Evolutionary conservation across 768 basidiomycete species (phyloP).

Genomic region (Pilatotrama ljubarskyi): DNA sequence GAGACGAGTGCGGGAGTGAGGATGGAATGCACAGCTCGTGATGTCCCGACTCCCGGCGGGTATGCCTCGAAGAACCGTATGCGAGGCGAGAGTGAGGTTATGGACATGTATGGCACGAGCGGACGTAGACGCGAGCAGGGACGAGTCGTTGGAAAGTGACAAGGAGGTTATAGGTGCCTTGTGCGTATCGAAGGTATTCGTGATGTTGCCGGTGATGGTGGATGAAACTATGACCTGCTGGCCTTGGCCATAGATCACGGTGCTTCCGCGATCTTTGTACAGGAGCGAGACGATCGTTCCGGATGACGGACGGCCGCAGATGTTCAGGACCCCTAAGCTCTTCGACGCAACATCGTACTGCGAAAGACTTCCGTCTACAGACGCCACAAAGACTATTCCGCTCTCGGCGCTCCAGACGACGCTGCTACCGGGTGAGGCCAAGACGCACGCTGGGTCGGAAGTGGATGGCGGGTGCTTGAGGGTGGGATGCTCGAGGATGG

Average conservation of each 20-base stretch:
- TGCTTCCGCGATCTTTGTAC: conserved; percentile 37
- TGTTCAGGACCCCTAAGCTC: conserved; percentile 39
- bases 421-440: conserved; percentile 34
- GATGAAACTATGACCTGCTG: conserved; percentile 54
- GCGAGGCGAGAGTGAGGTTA: conserved; percentile 54
- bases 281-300: conserved; percentile 34
- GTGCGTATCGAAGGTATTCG: conserved; percentile 54
- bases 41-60: conserved; percentile 33
- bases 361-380: conserved; percentile 43
- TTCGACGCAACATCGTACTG: conserved; percentile 50
- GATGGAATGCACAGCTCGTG: conserved; percentile 58
- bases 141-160: conserved; percentile 58
- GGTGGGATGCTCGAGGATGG: conserved; percentile 38
- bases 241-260: conserved; percentile 49
- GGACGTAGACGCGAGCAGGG: conserved; percentile 59
- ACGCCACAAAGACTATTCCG: conserved; percentile 53
- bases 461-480: conserved; percentile 45
- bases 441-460: conserved; percentile 10
- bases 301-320: conserved; percentile 28
- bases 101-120: conserved; percentile 55
- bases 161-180: conserved; percentile 50
- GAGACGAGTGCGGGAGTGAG: conserved; percentile 59
- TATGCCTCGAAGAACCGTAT: conserved; percentile 56
- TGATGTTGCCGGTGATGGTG: conserved; percentile 41
- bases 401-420: conserved; percentile 62